These are phyloP conservation scores for Rhynchosporium agropyri DNA, from an alignment of 2,329 filamentous ascomycete genomes.

Conservation along the genomic window DNA sequence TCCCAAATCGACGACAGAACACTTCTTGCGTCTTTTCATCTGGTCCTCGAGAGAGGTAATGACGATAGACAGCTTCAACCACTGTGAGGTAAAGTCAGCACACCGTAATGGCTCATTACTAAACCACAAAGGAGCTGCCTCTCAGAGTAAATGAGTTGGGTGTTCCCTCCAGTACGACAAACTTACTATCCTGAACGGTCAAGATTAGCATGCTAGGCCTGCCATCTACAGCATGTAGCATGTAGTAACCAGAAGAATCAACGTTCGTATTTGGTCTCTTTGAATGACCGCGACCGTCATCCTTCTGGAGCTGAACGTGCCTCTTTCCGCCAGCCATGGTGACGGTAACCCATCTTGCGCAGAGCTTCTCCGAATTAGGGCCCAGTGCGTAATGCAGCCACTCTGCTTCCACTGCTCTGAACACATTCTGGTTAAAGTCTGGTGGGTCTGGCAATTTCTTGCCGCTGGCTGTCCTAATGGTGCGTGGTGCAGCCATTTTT, in stretches of 20 bases:
- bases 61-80: constrained; percentile 14
- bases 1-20: constrained; percentile 4
- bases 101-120: background rate
- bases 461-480: background rate
- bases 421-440: background rate
- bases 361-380: background rate
- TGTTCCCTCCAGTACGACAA: background rate
- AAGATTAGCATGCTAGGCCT: background rate
- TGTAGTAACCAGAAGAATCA: background rate
- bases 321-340: background rate
- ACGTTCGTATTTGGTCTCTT: background rate
- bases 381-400: background rate
- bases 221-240: background rate
- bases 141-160: background rate
- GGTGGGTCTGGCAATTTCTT: background rate
- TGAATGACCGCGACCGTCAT: constrained; percentile 2
- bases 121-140: background rate
- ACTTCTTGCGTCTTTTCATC: background rate
- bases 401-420: background rate
- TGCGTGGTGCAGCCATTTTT: background rate
- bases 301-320: constrained; percentile 7
- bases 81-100: constrained; percentile 8
- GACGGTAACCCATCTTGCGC: constrained; percentile 8
- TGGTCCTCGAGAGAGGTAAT: constrained; percentile 3
- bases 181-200: constrained; percentile 12